Base-by-base conservation (phyloP, 441 rosid genomes). In the Erodium chrysanthum region DNA sequence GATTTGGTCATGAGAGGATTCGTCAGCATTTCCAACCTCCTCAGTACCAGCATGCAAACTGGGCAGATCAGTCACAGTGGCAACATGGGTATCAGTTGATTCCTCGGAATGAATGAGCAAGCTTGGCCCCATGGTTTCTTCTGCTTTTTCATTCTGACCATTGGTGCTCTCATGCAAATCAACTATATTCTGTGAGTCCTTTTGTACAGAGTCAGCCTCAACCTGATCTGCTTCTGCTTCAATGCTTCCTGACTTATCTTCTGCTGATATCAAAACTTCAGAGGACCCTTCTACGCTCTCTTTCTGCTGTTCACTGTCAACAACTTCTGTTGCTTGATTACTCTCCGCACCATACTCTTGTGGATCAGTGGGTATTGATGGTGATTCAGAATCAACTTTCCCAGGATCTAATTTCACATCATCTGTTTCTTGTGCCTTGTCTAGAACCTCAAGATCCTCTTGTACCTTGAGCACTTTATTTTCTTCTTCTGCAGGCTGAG, bases 371-470 rank as follows among this genome's bases (percentile, higher is more conserved):
- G 78, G 66, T n/a, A 48, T 72, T 40, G 67, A 0, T 62, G 79
- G 62, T 9, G 82, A 70, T 69, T 86, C 83, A 73, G 83, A 64
- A 58, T 84, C 83, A 68, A 56, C 77, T 82, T 81, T 82, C 46
- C 66, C 73, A 65, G 68, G 64, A 59, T 82, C 86, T 73, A 74
- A 50, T 66, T 72, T 59, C 60, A 69, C 68, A 59, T 52, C 74
- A 74, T 83, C 83, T 62, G 76, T 68, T 71, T 58, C 73, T 69
- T 76, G 85, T 52, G 68, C 71, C 62, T 37, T 64, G 71, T 77
- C 82, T 15, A 70, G 66, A 58, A 65, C 74, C 65, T 76, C 75
- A 66, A 71, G 78, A 65, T 81, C 81, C 62, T 50, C 68, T 65
- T 65, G 71, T 21, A 56, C 68, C 70, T 77, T 69, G 25, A 48